phyloP scores from a whole-genome alignment of 2,329 filamentous ascomycete genomes.

The Colletotrichum musae region DNA sequence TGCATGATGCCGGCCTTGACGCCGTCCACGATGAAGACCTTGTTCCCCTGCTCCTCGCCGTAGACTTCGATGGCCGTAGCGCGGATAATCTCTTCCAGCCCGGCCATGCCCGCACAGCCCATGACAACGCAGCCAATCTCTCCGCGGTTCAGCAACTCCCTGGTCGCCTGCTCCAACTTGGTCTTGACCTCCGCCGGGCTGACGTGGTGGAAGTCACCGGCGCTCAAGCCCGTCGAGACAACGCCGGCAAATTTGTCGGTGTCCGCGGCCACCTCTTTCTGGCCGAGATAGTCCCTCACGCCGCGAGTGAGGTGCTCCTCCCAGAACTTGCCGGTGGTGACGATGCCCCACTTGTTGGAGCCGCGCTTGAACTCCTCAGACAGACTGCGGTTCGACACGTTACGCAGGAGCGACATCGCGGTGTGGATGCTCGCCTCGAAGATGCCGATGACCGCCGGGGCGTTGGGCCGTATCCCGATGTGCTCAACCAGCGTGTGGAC shows the following conservation, averaged over 20 bases:
- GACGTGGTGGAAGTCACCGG: slow-evolving; percentile 83
- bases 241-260: slow-evolving; percentile 80
- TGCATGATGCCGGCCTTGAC: slow-evolving; percentile 78
- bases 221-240: slow-evolving; percentile 84
- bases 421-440: slow-evolving; percentile 86
- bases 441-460: slow-evolving; percentile 79
- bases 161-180: slow-evolving; percentile 80
- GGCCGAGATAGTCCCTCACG: slow-evolving; percentile 75
- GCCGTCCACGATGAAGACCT: slow-evolving; percentile 82
- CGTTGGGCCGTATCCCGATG: slow-evolving; percentile 56
- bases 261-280: slow-evolving; percentile 48
- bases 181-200: slow-evolving; percentile 73
- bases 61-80: slow-evolving; percentile 76
- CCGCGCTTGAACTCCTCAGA: no score
- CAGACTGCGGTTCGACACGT: slow-evolving; percentile 27
- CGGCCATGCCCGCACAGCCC: slow-evolving; percentile 93
- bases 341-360: slow-evolving; percentile 79
- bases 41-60: slow-evolving; percentile 69
- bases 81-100: slow-evolving; percentile 83
- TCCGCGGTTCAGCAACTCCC: slow-evolving; percentile 70
- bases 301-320: slow-evolving; percentile 78
- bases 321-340: slow-evolving; percentile 91
- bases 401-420: slow-evolving; percentile 68
- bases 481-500: slow-evolving; percentile 81
- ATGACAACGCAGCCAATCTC: slow-evolving; percentile 80